Evolutionary conservation across 108 stramenopile species (phyloP), one percentile per base, ranked within the genome.

Genomic region (Conticribra guillardii): DNA sequence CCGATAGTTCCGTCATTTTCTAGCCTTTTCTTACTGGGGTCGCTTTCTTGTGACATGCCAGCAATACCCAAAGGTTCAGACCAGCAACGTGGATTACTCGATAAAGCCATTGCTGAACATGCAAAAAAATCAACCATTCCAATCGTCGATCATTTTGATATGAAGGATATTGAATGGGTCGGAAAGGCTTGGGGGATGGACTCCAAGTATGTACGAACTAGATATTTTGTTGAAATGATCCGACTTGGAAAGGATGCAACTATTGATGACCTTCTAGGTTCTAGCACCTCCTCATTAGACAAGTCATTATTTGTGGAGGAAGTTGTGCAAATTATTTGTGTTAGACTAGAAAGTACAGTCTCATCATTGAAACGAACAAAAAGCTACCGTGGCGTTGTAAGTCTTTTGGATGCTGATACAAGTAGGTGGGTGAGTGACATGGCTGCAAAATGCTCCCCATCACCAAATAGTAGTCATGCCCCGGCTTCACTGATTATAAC

Each of bases 331-430:
- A 87, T 94, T 24, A 67, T 85, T 9, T 91, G 92, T 52, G 81
- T 74, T 23, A 79, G 92, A 52, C 55, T 94, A 23, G 47, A 90
- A 33, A 24, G 60, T 28, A 71, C 81, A 18, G 63, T 94, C 21
- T 18, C 67, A 44, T 71, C 68, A 7, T 62, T 85, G 29, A 82
- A 82, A 55, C 46, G 68, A 67, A 45, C 74, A 29, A 67, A 74
- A 33, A 83, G 80, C 26, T 81, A 81, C n/a, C 72, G 84, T 28
- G 73, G 72, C 28, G 50, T 91, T n/a, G 70, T 91, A 47, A 79
- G 80, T 52, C 67, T 87, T 45, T 70, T 94, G 21, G 92, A 94
- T 74, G 87, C 92, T 3, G 87, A 91, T 62, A 73, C 90, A 33
- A 89, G 85, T 59, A 74, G 81, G 53, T 89, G 84, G 84, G 59